Percentiles rank a stretch among this genome's conserved stretches.
Conservation (phyloP, 306 rosid species). For the Fagus sylvatica region DNA sequence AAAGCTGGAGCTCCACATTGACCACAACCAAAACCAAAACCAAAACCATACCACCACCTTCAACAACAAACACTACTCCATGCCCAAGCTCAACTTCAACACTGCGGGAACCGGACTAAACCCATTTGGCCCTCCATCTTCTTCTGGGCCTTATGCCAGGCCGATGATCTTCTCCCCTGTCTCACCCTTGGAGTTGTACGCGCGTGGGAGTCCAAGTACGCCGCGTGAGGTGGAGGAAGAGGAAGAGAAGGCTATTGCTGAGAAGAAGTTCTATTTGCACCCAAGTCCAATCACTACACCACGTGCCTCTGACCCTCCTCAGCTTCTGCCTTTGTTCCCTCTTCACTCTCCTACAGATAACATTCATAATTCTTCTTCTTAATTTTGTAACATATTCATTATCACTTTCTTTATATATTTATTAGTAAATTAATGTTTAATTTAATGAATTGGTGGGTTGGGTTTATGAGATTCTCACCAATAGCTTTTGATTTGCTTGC, state of each 20-base stretch:
- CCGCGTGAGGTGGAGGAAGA: constrained; percentile 39
- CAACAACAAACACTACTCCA: neutral
- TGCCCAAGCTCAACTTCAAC: constrained; percentile 13
- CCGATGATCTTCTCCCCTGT: constrained; percentile 64
- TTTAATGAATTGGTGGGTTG: too few relatives aligned
- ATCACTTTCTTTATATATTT: too few relatives aligned
- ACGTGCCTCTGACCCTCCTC: constrained; percentile 61
- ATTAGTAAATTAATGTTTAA: too few relatives aligned
- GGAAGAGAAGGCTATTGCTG: constrained; percentile 59
- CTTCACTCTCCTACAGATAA: constrained; percentile 60
- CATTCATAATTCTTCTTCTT: constrained; percentile 15
- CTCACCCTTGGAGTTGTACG: constrained; percentile 66
- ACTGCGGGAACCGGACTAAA: neutral
- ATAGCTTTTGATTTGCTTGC: too few relatives aligned
- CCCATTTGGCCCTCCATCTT: neutral
- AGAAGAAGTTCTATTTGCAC: constrained; percentile 75
- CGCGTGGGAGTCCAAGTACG: constrained; percentile 62
- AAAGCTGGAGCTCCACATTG: constrained; percentile 65
- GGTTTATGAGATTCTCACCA: too few relatives aligned
- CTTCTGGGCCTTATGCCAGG: constrained; percentile 1
- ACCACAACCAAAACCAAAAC: neutral
- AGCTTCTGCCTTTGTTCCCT: constrained; percentile 75
- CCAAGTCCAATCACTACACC: constrained; percentile 63
- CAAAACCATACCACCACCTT: neutral
- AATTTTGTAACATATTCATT: neutral